phyloP scores from a whole-genome alignment of 2,329 filamentous ascomycete genomes.

The Colletotrichum agaves region DNA sequence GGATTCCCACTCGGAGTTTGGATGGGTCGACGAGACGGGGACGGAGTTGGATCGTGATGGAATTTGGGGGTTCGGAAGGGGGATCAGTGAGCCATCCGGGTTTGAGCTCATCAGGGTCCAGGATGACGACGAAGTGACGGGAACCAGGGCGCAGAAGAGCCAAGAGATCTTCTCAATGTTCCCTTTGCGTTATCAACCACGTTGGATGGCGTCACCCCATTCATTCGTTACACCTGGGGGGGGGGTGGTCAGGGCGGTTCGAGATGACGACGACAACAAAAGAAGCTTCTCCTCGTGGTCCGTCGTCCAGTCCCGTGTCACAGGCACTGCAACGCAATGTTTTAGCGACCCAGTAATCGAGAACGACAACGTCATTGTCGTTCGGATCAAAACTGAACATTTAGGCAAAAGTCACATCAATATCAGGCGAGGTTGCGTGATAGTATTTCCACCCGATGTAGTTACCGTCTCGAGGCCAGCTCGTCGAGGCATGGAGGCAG shows the following conservation, averaged over 20 bases:
- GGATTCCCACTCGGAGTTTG: slow-evolving; percentile 4
- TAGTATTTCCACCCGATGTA: neutral
- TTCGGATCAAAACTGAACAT: neutral
- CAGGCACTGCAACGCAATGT: neutral
- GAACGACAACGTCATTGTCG: neutral
- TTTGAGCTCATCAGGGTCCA: slow-evolving; percentile 8
- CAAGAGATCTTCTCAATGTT: neutral
- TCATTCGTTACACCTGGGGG: neutral
- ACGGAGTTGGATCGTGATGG: neutral
- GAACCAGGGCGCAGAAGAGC: neutral
- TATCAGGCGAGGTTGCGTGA: slow-evolving; percentile 1
- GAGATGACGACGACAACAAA: neutral
- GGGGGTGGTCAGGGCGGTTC: neutral
- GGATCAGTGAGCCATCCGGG: slow-evolving; percentile 3
- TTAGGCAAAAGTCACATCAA: neutral
- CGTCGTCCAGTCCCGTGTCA: neutral
- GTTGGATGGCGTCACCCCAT: neutral
- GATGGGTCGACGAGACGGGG: neutral
- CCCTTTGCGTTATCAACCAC: neutral
- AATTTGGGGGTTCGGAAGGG: too few species aligned
- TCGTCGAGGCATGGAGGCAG: neutral
- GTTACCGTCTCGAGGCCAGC: neutral
- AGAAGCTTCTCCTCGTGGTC: neutral
- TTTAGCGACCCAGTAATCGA: neutral
- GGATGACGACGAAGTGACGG: slow-evolving; percentile 3